Base-by-base conservation (phyloP, 129 eudicot genomes). In the Scalesia atractyloides region DNA sequence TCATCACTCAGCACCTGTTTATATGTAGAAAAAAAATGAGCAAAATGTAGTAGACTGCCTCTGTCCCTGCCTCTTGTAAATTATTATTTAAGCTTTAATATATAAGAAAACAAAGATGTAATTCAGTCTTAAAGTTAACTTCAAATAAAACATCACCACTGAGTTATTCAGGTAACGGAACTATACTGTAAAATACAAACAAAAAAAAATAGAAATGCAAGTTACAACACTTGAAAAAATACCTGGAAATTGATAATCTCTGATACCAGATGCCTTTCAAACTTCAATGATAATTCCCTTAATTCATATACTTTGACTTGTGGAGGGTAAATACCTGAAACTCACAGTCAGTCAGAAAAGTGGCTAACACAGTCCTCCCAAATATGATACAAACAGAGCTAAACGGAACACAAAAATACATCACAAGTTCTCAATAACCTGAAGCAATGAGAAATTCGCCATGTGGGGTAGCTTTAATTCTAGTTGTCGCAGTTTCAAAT, bases 361-460 rank as follows among this genome's bases (percentile, higher is more conserved):
- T 57, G 48, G 2, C 19, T 50, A 61, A 41, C 18, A 20, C 34
- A 70, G 39, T 24, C 17, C 15, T 52, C 26, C 36, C 56, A 37
- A n/a, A 54, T 63, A 49, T 30, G 8, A 53, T 85, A 90, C 97
- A 90, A 89, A 59, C 18, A 34, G 7, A 62, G 16, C 54, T 9
- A 7, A 30, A 65, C 5, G 54, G 5, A 61, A 60, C 15, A 64
- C 12, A 64, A 41, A 33, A 63, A 53, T 39, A 62, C 41, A 44
- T 15, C 53, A 26, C 19, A 36, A 44, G 85, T 69, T 76, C 48
- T 56, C 14, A 12, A 62, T 57, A 66, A 94, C 98, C 98, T 94
- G 98, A 87, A 64, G 98, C 98, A 52, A 94, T 81, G 74, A 94
- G 89, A 84, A 82, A 94, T 65, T 94, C 93, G 50, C 98, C 97